A percentile compares a stretch with the other conserved stretches of the same genome.
phyloP scores from a whole-genome alignment of 768 basidiomycete species.

The Mycena vitilis region DNA sequence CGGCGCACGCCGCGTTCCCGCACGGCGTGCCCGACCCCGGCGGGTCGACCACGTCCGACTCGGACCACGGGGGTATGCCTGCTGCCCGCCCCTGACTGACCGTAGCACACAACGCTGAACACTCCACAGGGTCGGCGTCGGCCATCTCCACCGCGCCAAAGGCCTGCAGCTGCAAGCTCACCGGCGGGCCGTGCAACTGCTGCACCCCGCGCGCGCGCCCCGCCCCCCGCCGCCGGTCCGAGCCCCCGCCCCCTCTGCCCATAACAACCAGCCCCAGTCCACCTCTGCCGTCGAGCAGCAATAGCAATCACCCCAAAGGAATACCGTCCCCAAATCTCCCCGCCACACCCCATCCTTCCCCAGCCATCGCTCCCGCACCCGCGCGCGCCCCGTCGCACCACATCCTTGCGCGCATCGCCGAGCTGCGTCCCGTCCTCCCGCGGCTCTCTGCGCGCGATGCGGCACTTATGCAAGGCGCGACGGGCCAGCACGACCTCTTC shows the following conservation, averaged over 20 bases:
- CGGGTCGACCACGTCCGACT: conserved; percentile 65
- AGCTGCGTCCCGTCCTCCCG: conserved; percentile 78
- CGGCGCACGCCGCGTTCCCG: conserved; percentile 83
- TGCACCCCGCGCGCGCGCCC: conserved; percentile 61
- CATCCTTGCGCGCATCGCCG: conserved; percentile 70
- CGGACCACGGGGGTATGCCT: conserved; percentile 76
- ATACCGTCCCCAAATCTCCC: conserved; percentile 6
- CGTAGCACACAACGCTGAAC: conserved; percentile 55
- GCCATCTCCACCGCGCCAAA: neutral
- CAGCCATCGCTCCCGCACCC: conserved; percentile 20
- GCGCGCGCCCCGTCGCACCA: conserved; percentile 53
- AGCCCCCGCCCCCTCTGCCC: conserved; percentile 38
- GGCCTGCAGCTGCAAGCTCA: conserved; percentile 62
- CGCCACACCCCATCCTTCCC: conserved; percentile 10
- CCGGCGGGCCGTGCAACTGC: conserved; percentile 66
- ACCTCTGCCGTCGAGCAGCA: conserved; percentile 6
- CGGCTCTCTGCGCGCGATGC: conserved; percentile 56
- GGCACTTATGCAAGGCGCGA: conserved; percentile 52
- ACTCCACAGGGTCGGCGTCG: conserved; percentile 50
- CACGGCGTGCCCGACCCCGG: conserved; percentile 78
- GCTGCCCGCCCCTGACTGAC: conserved; percentile 54
- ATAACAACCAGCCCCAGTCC: conserved; percentile 39
- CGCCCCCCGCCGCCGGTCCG: conserved; percentile 19
- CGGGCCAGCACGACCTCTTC: conserved; percentile 30
- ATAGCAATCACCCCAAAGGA: neutral